A percentile compares a stretch with the other conserved stretches of the same genome.
Evolutionary conservation across 345 rosid species (phyloP).

Genomic region (Jatropha curcas): DNA sequence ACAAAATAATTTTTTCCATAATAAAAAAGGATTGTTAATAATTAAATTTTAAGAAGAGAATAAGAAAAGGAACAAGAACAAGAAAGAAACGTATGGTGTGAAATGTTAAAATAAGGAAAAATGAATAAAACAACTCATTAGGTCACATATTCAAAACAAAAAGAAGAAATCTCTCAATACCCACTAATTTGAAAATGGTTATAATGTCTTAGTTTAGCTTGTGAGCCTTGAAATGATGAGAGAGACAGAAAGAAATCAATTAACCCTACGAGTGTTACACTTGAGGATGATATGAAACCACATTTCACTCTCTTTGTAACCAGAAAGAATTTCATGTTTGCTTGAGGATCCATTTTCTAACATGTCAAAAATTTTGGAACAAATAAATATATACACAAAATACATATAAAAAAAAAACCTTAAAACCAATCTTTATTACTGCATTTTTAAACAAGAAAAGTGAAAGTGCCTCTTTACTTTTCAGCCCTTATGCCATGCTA

Average conservation of each 20-base stretch:
- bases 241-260: neutral
- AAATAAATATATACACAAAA: neutral
- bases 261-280: neutral
- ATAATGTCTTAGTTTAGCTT: too few relatives aligned
- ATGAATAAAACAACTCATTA: neutral
- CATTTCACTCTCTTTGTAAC: neutral
- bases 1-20: too few relatives aligned
- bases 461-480: neutral
- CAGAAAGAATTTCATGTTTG: neutral
- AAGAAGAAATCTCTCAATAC: neutral
- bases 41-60: too few relatives aligned
- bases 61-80: too few relatives aligned
- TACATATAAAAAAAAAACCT: neutral
- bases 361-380: neutral
- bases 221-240: too few relatives aligned
- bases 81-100: too few relatives aligned
- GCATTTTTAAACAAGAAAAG: neutral
- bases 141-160: constrained; percentile 6
- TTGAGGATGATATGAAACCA: neutral
- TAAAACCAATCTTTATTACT: neutral
- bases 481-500: too few relatives aligned
- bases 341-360: neutral
- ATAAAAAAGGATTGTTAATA: too few relatives aligned
- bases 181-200: too few relatives aligned
- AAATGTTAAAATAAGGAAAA: too few relatives aligned